Percentiles rank a stretch among this genome's conserved stretches.
phyloP scores from a whole-genome alignment of 257 asterid species.

The Solanum chilense region DNA sequence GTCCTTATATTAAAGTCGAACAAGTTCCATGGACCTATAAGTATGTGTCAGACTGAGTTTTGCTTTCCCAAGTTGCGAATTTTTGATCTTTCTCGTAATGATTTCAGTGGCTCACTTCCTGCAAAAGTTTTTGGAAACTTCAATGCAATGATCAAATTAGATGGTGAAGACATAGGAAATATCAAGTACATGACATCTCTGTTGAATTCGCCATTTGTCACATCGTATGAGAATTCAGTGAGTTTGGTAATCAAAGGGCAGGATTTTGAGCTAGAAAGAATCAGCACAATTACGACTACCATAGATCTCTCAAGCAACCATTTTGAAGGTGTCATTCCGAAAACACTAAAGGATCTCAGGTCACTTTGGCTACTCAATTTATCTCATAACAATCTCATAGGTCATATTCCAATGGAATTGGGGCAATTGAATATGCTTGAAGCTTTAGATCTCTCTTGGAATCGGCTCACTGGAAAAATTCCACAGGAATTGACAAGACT shows the following conservation, averaged over 20 bases:
- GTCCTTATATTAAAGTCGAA: no score
- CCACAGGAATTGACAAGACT: neutral
- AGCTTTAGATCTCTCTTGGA: neutral
- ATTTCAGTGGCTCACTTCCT: no score
- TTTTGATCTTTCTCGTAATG: no score
- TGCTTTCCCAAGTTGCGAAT: no score
- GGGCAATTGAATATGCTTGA: neutral
- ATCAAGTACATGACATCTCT: no score
- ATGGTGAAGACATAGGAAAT: no score
- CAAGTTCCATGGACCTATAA: no score
- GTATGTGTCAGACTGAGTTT: no score
- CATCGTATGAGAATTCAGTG: neutral
- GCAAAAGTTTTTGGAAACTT: no score
- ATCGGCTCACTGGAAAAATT: neutral
- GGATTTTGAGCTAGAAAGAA: rapidly evolving
- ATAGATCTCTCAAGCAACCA: neutral
- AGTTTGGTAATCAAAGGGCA: no score
- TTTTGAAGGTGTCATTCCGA: neutral
- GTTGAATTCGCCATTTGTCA: no score
- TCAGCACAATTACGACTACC: neutral
- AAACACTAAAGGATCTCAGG: neutral
- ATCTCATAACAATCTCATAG: neutral
- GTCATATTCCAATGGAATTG: neutral
- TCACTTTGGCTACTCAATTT: neutral
- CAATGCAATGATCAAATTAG: no score